Base-by-base conservation (phyloP, 495 filamentous ascomycete genomes). In the Ramalina intermedia region DNA sequence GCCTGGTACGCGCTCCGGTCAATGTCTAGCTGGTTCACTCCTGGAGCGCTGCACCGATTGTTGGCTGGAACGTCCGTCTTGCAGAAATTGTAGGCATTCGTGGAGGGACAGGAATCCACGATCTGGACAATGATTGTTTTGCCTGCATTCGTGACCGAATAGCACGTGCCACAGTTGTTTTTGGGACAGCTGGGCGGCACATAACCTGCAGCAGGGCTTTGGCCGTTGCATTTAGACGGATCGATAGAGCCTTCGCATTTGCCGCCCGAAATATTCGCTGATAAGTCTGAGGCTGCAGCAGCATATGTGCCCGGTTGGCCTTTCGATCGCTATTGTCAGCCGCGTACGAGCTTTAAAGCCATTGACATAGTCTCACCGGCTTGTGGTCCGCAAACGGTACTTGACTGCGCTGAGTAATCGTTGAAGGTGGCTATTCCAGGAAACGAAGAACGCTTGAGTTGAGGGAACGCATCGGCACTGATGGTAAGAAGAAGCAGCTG, bases 261-360 rank as follows among this genome's bases (percentile, higher is more conserved):
- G 16, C 56, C 56, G 3, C 56, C 56, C 20, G 50, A 50, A 8
- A 59, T 54, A 20, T 55, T 40, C 8, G 46, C 54, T 12, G 51
- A 54, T n/a, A 57, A 26, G 36, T 57, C 55, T n/a, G 57, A 55
- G 14, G 56, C 55, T 11, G 56, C 56, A 45, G 56, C 56, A 24
- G 49, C 51, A 17, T 54, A 59, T n/a, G 51, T 50, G 35, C 55
- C 55, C 11, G 44, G 13, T 43, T 29, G 23, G 37, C 50, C 50
- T 52, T 21, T 33, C 17, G 20, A 2, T 5, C 17, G n/a, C 46
- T 7, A 52, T 36, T 27, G 17, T 37, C 9, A 11, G 18, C 21
- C 35, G 23, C 40, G 23, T 41, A n/a, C 2, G 6, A 24, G 12
- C 0, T 6, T 29, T 47, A 4, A 20, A 41, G 39, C 16, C 14